Percentiles rank a stretch among this genome's conserved stretches.
These are phyloP conservation scores for Nannochloris sp. DNA, from an alignment of 139 green algal genomes.

Conservation along the genomic window DNA sequence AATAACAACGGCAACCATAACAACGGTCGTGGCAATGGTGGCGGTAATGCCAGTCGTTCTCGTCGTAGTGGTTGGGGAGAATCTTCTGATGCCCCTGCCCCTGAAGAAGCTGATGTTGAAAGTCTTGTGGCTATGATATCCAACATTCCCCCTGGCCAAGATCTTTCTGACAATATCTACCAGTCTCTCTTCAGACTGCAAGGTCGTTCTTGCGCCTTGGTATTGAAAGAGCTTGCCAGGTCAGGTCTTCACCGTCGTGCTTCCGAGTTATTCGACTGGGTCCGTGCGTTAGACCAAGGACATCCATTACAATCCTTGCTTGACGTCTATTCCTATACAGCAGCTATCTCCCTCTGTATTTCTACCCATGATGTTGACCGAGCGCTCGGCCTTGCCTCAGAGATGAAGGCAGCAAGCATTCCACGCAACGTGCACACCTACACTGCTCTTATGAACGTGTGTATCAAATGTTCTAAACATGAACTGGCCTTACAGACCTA, in stretches of 20 bases:
- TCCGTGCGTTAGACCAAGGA: conserved; percentile 42
- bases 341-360: conserved; percentile 73
- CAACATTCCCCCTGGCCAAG: conserved; percentile 20
- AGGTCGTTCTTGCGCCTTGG: conserved; percentile 48
- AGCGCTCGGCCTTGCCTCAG: conserved; percentile 56
- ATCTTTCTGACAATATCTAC: conserved; percentile 45
- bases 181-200: conserved; percentile 66
- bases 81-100: background rate
- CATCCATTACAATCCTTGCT: conserved; percentile 47
- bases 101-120: conserved; percentile 19
- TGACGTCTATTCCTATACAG: conserved; percentile 80
- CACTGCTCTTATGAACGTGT: conserved; percentile 85
- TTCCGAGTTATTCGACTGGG: conserved; percentile 71
- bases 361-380: conserved; percentile 63
- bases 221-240: conserved; percentile 74
- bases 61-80: background rate
- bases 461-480: conserved; percentile 66
- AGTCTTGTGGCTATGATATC: conserved; percentile 19
- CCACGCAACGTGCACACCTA: conserved; percentile 80
- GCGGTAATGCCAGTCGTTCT: background rate
- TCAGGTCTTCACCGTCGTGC: conserved; percentile 40
- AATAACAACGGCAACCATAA: background rate
- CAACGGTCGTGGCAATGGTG: background rate
- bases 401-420: conserved; percentile 58
- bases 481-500: conserved; percentile 63